Evolutionary conservation across 106 monocot species (phyloP).

Genomic region (Platanthera zijinensis): DNA sequence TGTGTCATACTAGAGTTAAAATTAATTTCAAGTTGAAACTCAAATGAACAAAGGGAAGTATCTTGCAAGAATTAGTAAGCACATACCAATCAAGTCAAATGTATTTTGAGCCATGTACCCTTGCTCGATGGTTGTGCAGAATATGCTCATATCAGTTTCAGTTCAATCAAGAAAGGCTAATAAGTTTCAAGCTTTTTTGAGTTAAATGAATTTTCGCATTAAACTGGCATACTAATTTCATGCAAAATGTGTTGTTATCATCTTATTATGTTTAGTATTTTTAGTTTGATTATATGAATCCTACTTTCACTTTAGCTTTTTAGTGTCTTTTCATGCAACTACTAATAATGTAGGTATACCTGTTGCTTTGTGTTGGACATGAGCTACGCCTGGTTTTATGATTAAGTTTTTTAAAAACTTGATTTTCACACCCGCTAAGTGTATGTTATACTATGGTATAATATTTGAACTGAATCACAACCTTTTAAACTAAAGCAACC

Average conservation of each 20-base stretch:
- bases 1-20: background rate
- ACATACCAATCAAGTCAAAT: background rate
- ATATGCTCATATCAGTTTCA: background rate
- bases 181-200: background rate
- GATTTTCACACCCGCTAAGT: background rate
- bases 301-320: background rate
- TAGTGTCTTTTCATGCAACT: background rate
- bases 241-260: background rate
- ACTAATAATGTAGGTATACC: background rate
- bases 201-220: background rate
- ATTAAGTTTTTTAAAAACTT: background rate
- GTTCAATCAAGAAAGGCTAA: background rate
- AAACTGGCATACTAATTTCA: background rate
- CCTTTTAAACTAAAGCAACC: background rate
- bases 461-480: background rate
- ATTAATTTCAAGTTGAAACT: background rate
- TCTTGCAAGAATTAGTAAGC: background rate
- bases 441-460: background rate
- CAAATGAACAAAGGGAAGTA: background rate
- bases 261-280: background rate
- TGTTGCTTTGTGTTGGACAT: background rate
- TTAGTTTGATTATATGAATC: background rate
- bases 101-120: background rate
- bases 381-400: background rate
- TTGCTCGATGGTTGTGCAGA: background rate